Evolutionary conservation across 306 rosid species (phyloP), one percentile per base, ranked within the genome.

Genomic region (Dryas alaskensis): DNA sequence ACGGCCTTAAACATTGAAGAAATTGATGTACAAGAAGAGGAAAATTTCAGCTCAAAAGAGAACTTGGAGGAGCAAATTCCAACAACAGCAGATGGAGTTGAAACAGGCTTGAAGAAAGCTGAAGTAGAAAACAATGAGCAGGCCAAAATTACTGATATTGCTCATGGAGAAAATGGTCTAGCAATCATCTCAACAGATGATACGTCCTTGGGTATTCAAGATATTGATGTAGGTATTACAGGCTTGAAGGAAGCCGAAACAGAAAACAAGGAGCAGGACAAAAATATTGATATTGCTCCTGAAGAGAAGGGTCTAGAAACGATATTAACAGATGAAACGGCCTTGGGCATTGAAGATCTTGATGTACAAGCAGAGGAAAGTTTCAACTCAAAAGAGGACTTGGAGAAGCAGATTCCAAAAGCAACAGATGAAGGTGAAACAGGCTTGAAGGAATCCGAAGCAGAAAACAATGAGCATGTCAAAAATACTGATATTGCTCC

Each of bases 391-490:
- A 65, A 72, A 54, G 75, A 72, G 25, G 44, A 22, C 40, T 11
- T 57, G 44, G 84, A 65, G 46, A 13, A 76, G 54, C 60, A 77
- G 50, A 51, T 48, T 48, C 71, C 66, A 68, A 39, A 45, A 45
- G 12, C 9, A 39, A 4, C 27, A 57, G 46, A 52, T 39, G 42
- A 62, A 49, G 27, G 64, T 53, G 77, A 60, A 66, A 52, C 59
- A 68, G 45, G 49, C 49, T 50, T 54, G 72, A 76, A 60, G 17
- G 80, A 74, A 72, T 62, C 55, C 8, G 45, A 74, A 66, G 79
- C 66, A 17, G 67, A 58, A 50, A 40, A 65, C 12, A 11, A 50
- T 19, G 61, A 59, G 70, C 66, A 37, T 40, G 44, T 46, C 1
- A 11, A 76, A 50, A 7, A 13, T 70, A 44, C 60, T 43, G 44